Percentiles rank a stretch among this genome's conserved stretches.
Evolutionary conservation across 2,329 filamentous ascomycete species (phyloP).

Genomic region (Penicillium griseofulvum): DNA sequence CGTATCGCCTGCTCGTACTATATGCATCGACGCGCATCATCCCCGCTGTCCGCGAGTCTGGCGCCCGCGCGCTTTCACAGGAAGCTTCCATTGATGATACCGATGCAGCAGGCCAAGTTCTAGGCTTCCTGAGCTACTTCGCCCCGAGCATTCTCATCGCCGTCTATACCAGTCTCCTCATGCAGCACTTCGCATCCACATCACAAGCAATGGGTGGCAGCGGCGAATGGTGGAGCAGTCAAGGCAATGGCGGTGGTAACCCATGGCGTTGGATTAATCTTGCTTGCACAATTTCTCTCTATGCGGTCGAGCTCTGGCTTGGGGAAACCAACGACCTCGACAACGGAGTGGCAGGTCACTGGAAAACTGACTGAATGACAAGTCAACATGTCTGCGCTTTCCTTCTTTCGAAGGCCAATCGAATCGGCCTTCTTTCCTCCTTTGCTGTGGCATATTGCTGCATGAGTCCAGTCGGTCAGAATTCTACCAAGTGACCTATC

Average conservation of each 20-base stretch:
- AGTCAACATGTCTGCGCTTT: background rate
- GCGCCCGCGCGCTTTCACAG: conserved; percentile 76
- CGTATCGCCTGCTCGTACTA: conserved; percentile 90
- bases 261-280: conserved; percentile 94
- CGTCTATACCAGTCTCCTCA: conserved; percentile 90
- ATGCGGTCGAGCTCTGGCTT: conserved; percentile 85
- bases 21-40: conserved; percentile 96
- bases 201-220: conserved; percentile 59
- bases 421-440: background rate
- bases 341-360: conserved; percentile 70
- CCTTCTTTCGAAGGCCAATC: background rate
- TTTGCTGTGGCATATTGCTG: background rate
- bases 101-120: conserved; percentile 73
- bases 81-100: conserved; percentile 83
- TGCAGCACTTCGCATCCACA: conserved; percentile 88
- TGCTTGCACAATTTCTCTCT: conserved; percentile 81
- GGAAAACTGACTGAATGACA: conserved; percentile 78
- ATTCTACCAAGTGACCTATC: background rate
- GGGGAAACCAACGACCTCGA: conserved; percentile 71
- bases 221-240: conserved; percentile 77
- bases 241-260: conserved; percentile 80
- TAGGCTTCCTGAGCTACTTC: conserved; percentile 88
- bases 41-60: conserved; percentile 83
- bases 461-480: background rate
- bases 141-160: conserved; percentile 91